Conservation (phyloP, 75 land plant species). For the Ceratopteris richardii region DNA sequence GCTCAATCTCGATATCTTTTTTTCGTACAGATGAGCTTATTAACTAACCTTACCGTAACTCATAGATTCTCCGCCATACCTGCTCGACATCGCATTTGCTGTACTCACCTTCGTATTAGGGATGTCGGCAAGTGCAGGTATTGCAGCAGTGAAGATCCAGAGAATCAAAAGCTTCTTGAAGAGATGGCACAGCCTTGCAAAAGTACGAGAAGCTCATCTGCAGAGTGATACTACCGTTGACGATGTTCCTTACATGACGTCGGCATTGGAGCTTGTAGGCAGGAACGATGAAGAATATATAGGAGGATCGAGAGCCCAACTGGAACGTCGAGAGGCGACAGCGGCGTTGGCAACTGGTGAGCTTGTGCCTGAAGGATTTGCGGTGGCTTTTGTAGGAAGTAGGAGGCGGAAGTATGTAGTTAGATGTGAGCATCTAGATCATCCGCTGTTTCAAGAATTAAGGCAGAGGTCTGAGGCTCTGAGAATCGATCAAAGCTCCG, state of each 20-base stretch:
- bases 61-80: no score
- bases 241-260: slow-evolving; percentile 16
- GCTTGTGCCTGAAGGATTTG: slow-evolving; percentile 21
- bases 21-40: no score
- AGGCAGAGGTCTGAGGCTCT: slow-evolving; percentile 18
- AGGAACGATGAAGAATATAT: no score
- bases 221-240: slow-evolving; percentile 16
- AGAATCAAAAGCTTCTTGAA: slow-evolving; percentile 10
- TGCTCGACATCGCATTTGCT: no score
- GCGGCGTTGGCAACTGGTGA: slow-evolving; percentile 1
- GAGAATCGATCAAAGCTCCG: slow-evolving; percentile 7
- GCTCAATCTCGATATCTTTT: no score
- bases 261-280: no score
- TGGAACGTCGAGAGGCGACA: slow-evolving; percentile 15
- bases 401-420: slow-evolving; percentile 41
- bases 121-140: no score
- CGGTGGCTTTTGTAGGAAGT: slow-evolving; percentile 41
- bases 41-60: no score
- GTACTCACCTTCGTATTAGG: no score
- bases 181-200: slow-evolving; percentile 17
- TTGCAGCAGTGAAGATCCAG: slow-evolving; percentile 6
- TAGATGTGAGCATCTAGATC: slow-evolving; percentile 20
- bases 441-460: slow-evolving; percentile 38
- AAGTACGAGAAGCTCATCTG: slow-evolving; percentile 5
- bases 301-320: background rate